A percentile compares a stretch with the other conserved stretches of the same genome.
Conservation (phyloP, 2,329 filamentous ascomycete species). For the Stachybotrys chartarum region DNA sequence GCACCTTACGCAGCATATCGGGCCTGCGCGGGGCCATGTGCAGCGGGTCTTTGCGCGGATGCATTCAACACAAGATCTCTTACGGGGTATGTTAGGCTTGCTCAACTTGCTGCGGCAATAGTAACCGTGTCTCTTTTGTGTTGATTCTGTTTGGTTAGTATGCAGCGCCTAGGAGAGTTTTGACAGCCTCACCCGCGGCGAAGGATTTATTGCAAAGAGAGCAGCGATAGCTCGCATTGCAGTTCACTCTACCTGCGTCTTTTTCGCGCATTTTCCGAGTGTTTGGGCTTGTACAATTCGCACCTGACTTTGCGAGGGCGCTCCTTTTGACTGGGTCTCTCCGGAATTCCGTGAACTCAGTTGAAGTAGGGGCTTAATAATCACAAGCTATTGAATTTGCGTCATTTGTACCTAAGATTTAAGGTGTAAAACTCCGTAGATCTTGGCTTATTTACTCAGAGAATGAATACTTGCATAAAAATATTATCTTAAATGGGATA, state of each 20-base stretch:
- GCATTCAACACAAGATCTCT: conserved; percentile 1
- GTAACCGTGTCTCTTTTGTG: conserved; percentile 3
- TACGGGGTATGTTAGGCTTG: background rate
- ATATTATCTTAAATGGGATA: no score
- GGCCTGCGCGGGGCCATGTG: background rate
- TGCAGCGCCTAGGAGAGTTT: background rate
- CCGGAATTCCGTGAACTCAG: background rate
- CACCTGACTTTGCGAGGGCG: background rate
- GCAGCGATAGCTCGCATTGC: background rate
- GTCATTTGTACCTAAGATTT: background rate
- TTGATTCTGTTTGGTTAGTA: conserved; percentile 2
- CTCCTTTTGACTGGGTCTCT: background rate
- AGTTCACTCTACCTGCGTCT: background rate
- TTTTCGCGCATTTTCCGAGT: background rate
- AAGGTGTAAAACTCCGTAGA: no score
- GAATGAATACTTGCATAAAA: no score
- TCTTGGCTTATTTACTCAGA: no score
- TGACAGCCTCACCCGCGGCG: background rate
- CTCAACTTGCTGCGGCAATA: conserved; percentile 4
- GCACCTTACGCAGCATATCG: background rate
- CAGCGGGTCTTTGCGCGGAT: conserved; percentile 5
- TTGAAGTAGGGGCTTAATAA: background rate
- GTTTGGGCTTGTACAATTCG: background rate
- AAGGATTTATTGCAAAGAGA: conserved; percentile 3
- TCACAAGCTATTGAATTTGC: background rate